Evolutionary conservation across 306 rosid genomes (phyloP), one percentile per base, ranked within the genome.

Genomic region (Begonia loranthoides): DNA sequence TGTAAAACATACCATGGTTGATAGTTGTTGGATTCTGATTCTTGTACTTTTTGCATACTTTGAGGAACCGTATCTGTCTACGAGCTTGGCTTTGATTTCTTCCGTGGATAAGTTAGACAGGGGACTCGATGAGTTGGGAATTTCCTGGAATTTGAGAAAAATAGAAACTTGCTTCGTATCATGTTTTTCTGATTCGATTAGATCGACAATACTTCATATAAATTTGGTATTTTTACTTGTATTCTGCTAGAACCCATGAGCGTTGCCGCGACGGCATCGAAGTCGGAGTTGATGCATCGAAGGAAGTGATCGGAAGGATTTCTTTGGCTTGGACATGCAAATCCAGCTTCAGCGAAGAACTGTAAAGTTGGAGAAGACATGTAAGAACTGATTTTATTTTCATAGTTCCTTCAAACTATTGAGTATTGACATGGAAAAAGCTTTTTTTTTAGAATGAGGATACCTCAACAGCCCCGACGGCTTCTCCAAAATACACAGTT

Each of bases 221-320:
- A 9, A 17, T 45, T 1, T 10, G 4, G 28, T 45, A 21, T 28
- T 28, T 28, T 43, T 72, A 80, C 89, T 15, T 68, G 59, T 21
- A 65, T 64, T 73, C 64, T 72, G 52, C 56, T 74, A 54, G 81
- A 66, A 45, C 62, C 67, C 64, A 54, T 66, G 56, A 82, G 44
- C 13, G 81, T 54, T 3, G 47, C 51, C 16, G 78, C 76, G 60
- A 80, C 75, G 52, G 59, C 56, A 57, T 90, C 97, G 9, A 90
- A 90, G 60, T 83, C 97, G 17, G 97, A 83, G 69, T 90, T 90
- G 9, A 85, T 78, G 49, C 92, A 85, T 15, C 94, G 85, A 15
- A 90, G 90, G 76, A 85, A 85, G 67, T 90, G 97, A 76, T 90
- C 97, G 1, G 95, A 80, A 65, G 97, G 97, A 62, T 82, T 90